Percentiles rank a stretch among this genome's conserved stretches.
Evolutionary conservation across 2,329 filamentous ascomycete genomes (phyloP).

Genomic region (Phialophora macrospora): DNA sequence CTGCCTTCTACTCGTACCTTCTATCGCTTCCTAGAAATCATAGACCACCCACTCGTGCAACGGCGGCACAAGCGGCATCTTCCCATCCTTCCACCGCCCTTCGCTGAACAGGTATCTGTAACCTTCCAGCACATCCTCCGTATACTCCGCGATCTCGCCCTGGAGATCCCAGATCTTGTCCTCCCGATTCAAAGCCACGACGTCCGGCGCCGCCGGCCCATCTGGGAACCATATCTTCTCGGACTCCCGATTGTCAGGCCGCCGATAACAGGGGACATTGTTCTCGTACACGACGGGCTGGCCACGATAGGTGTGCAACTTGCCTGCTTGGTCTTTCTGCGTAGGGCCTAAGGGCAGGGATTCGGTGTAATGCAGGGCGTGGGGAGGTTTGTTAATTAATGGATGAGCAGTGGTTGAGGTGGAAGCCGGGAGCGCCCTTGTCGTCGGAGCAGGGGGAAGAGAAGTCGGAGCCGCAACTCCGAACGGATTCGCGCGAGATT

Average conservation of each 20-base stretch:
- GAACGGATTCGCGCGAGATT: slow-evolving; percentile 41
- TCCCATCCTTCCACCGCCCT: slow-evolving; percentile 69
- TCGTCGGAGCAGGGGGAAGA: slow-evolving; percentile 18
- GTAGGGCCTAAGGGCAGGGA: slow-evolving; percentile 46
- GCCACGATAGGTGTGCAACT: slow-evolving; percentile 66
- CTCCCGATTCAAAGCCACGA: slow-evolving; percentile 53
- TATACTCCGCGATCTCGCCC: slow-evolving; percentile 60
- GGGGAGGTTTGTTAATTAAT: slow-evolving; percentile 30
- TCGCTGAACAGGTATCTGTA: slow-evolving; percentile 69
- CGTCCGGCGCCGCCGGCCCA: slow-evolving; percentile 61
- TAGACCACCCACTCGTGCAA: slow-evolving; percentile 75
- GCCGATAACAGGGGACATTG: slow-evolving; percentile 54
- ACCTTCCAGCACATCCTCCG: slow-evolving; percentile 61
- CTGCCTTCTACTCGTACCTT: no score
- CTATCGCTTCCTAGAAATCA: slow-evolving; percentile 62
- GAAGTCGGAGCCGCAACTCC: slow-evolving; percentile 30
- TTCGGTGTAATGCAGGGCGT: slow-evolving; percentile 36
- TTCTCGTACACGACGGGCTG: slow-evolving; percentile 62
- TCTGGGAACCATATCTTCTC: slow-evolving; percentile 74
- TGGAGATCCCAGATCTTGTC: slow-evolving; percentile 51
- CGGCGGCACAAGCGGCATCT: slow-evolving; percentile 79
- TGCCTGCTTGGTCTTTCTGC: slow-evolving; percentile 41
- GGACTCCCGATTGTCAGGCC: slow-evolving; percentile 61
- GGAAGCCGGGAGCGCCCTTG: slow-evolving; percentile 24
- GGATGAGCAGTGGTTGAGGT: slow-evolving; percentile 34